Conservation (phyloP, 257 asterid species). For the Nicotiana benthamiana region DNA sequence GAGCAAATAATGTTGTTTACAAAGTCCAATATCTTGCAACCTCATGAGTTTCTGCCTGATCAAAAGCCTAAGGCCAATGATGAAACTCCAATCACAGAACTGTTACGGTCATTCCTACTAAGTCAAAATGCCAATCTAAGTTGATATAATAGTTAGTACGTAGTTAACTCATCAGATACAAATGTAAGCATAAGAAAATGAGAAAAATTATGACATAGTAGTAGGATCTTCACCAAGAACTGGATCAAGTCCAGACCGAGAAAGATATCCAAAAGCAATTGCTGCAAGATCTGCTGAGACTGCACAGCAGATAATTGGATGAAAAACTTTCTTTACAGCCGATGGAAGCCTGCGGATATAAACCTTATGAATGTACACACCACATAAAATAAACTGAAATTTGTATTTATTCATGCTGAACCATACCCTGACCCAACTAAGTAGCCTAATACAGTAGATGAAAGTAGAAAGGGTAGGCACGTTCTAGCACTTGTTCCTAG, state of each 20-base stretch:
- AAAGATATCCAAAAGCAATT: conserved; percentile 60
- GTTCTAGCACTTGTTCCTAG: conserved; percentile 88
- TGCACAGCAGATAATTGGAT: conserved; percentile 87
- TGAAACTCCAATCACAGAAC: background rate
- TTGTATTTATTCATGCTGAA: conserved; percentile 6
- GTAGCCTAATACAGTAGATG: conserved; percentile 85
- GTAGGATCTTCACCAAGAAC: conserved; percentile 53
- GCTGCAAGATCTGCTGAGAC: conserved; percentile 87
- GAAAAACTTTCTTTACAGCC: conserved; percentile 67
- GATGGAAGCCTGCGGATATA: conserved; percentile 58
- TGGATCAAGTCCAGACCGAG: conserved; percentile 60
- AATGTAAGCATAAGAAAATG: background rate
- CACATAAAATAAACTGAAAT: background rate
- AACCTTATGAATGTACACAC: conserved; percentile 8
- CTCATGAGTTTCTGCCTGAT: too few relatives aligned
- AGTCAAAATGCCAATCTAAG: background rate
- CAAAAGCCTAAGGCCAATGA: too few relatives aligned
- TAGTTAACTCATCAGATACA: too few relatives aligned
- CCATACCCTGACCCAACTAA: conserved; percentile 75
- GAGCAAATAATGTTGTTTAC: background rate
- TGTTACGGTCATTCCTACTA: background rate
- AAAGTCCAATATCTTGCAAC: too few relatives aligned
- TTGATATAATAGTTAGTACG: background rate
- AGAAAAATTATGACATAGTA: background rate
- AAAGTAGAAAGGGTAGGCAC: conserved; percentile 87